A percentile compares a stretch with the other conserved stretches of the same genome.
Evolutionary conservation across 306 rosid genomes (phyloP).

Genomic region (Vigna angularis): DNA sequence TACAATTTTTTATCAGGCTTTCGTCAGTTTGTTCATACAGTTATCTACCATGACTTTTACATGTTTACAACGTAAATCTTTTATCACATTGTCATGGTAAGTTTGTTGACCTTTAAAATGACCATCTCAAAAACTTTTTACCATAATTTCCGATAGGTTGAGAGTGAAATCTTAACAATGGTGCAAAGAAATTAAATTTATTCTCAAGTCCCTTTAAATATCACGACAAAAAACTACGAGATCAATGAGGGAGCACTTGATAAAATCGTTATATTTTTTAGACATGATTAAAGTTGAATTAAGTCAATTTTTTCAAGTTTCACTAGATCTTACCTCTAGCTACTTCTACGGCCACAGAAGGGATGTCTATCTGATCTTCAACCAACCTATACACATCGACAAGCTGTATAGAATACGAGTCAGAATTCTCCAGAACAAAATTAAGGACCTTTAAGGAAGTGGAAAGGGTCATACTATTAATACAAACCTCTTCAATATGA

Average conservation of each 20-base stretch:
- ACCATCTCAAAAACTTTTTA: not conserved
- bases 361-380: slow-evolving; percentile 88
- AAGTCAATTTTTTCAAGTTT: slow-evolving; percentile 15
- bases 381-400: slow-evolving; percentile 90
- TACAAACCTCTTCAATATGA: slow-evolving; percentile 89
- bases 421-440: slow-evolving; percentile 37
- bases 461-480: slow-evolving; percentile 25
- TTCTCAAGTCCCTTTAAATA: not conserved
- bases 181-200: not conserved
- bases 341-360: slow-evolving; percentile 86
- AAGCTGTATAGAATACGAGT: slow-evolving; percentile 66
- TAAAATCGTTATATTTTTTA: not conserved
- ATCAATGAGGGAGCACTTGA: not conserved
- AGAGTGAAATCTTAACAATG: not conserved
- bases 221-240: not conserved
- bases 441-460: slow-evolving; percentile 6
- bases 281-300: not conserved
- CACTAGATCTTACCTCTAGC: slow-evolving; percentile 68
- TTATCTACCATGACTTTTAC: not conserved
- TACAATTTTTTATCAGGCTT: not conserved
- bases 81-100: too few species aligned
- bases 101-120: too few species aligned
- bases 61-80: not conserved
- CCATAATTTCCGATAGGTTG: not conserved
- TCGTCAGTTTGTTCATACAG: not conserved